A percentile compares a stretch with the other conserved stretches of the same genome.
phyloP scores from a whole-genome alignment of 176 grass and related monocot species.

The Rhynchospora breviuscula region DNA sequence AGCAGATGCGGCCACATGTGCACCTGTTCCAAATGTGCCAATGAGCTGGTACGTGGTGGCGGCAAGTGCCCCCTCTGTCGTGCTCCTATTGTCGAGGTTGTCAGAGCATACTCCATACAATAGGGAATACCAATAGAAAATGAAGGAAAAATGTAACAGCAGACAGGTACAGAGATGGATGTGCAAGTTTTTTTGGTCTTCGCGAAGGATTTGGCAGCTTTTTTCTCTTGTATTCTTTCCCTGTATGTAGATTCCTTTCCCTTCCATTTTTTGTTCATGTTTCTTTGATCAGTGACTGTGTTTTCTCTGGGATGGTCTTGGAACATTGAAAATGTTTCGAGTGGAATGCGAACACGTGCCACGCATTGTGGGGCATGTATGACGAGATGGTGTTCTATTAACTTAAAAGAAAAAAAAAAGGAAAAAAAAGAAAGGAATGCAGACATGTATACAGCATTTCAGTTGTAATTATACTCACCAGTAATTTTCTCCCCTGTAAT shows the following conservation, averaged over 20 bases:
- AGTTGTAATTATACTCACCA: conserved; percentile 25
- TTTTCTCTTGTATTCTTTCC: not conserved
- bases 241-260: conserved; percentile 32
- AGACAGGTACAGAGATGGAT: conserved; percentile 45
- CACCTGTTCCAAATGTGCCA: conserved; percentile 95
- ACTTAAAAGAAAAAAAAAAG: not conserved
- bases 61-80: conserved; percentile 95
- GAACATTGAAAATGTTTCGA: conserved; percentile 30
- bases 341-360: not conserved
- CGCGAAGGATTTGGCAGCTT: not conserved
- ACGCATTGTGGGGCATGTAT: not conserved
- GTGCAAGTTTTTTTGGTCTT: not conserved
- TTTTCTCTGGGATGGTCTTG: conserved; percentile 21
- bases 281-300: conserved; percentile 23
- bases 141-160: conserved; percentile 35
- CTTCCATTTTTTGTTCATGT: conserved; percentile 32
- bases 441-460: conserved; percentile 2
- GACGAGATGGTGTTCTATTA: conserved; percentile 24
- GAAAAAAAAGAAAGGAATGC: conserved; percentile 1
- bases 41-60: conserved; percentile 68
- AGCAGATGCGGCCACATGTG: conserved; percentile 97
- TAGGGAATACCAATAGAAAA: conserved; percentile 36
- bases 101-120: conserved; percentile 77
- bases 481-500: conserved; percentile 5
- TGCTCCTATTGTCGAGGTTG: conserved; percentile 79